phyloP scores from a whole-genome alignment of 2,329 filamentous ascomycete genomes.

The Dactylellina cionopaga region DNA sequence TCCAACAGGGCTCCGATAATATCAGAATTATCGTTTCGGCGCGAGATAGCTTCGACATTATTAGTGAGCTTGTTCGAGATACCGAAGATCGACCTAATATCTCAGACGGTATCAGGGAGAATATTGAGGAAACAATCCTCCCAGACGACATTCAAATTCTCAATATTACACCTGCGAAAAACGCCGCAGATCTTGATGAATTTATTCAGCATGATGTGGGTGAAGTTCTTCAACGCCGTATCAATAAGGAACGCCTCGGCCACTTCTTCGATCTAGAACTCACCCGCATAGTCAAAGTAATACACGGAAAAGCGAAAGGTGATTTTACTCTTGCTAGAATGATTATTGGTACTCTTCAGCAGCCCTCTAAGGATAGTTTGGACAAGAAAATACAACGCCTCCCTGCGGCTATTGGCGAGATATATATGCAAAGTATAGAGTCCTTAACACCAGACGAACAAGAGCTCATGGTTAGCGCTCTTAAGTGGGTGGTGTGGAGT shows the following conservation, averaged over 20 bases:
- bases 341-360: conserved; percentile 31
- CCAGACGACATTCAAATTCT: conserved; percentile 10
- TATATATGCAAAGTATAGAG: conserved; percentile 34
- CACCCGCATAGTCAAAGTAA: conserved; percentile 17
- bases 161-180: conserved; percentile 24
- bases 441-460: conserved; percentile 36
- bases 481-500: conserved; percentile 41
- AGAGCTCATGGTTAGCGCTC: conserved; percentile 16
- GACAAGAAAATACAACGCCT: conserved; percentile 17
- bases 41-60: conserved; percentile 23
- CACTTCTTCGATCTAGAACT: conserved; percentile 28
- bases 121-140: background rate
- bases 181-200: conserved; percentile 15
- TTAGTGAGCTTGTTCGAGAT: conserved; percentile 17
- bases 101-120: no score
- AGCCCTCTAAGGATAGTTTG: conserved; percentile 34
- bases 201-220: conserved; percentile 29
- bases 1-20: background rate
- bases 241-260: conserved; percentile 10
- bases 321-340: conserved; percentile 34
- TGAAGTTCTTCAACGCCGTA: conserved; percentile 17
- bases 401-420: conserved; percentile 33
- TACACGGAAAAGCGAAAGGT: conserved; percentile 33
- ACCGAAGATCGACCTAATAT: no score
- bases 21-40: conserved; percentile 31